Base-by-base conservation (phyloP, 495 filamentous ascomycete genomes). In the Physcia stellaris region DNA sequence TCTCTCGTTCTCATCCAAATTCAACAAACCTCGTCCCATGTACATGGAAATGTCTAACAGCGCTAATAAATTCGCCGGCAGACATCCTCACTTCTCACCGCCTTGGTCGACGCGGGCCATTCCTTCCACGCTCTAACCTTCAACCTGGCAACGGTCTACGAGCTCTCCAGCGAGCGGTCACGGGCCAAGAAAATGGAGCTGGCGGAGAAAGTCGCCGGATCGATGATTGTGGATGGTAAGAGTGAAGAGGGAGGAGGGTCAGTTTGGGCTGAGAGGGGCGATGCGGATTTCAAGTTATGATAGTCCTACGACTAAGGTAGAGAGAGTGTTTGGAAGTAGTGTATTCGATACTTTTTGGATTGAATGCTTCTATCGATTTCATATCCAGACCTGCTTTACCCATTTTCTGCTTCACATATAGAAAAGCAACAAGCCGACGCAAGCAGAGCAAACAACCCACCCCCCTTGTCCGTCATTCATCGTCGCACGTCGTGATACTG, bases 141-240 rank as follows among this genome's bases (percentile, higher is more conserved):
- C 57, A 98, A 98, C 53, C 62, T 98, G 6, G 70, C 75, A 12
- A 95, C 90, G 0, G 71, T 93, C 47, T 98, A 93, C 53, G 90
- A 98, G 56, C 71, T 98, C 4, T 88, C 81, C 48, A 83, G 79
- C 2, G 87, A 96, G 40, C 68, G 68, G 42, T 67, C 79, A n/a
- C 59, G 65, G 33, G 64, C 64, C 12, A 55, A 79, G 49, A 96
- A 94, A 60, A 55, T 68, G 15, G 54, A 59, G 16, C 63, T 96
- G 17, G 75, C 81, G 6, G 79, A 82, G 51, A 70, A 63, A 22
- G 63, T 92, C 12, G 78, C 85, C 1, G 61, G 55, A 11, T 63
- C 70, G 45, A 55, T 55, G 29, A 44, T 54, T 24, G 53, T 59
- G 45, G 38, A 64, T 50, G 26, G 60, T 15, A 78, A 77, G 16